A percentile compares a stretch with the other conserved stretches of the same genome.
Evolutionary conservation across 768 basidiomycete species (phyloP).

Genomic region (Boletus vinaceobasis): DNA sequence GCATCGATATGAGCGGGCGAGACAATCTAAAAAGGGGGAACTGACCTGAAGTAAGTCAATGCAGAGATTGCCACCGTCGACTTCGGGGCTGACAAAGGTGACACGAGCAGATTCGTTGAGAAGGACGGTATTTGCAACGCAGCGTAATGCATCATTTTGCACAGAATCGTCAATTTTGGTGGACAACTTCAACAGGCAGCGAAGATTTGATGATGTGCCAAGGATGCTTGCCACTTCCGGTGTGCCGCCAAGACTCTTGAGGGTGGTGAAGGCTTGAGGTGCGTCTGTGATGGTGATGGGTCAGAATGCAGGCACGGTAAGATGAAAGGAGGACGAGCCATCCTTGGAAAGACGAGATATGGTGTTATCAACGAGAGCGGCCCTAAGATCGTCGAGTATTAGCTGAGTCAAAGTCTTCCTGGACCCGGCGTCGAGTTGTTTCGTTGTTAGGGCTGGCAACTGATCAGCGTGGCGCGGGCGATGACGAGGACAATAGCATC

Average conservation of each 20-base stretch:
- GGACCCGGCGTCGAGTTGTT: constrained; percentile 35
- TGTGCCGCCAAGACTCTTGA: constrained; percentile 74
- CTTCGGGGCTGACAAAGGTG: constrained; percentile 53
- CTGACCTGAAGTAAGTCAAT: constrained; percentile 57
- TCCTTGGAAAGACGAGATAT: constrained; percentile 50
- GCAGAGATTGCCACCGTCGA: constrained; percentile 60
- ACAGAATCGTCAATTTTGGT: constrained; percentile 50
- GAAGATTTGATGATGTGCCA: constrained; percentile 52
- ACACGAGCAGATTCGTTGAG: constrained; percentile 60
- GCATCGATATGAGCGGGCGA: constrained; percentile 5
- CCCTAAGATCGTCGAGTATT: constrained; percentile 59
- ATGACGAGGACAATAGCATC: constrained; percentile 6
- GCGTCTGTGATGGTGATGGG: constrained; percentile 46
- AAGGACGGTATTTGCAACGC: constrained; percentile 76
- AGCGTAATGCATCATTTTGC: constrained; percentile 69
- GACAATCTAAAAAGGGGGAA: constrained; percentile 10
- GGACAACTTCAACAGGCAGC: constrained; percentile 50
- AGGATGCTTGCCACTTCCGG: constrained; percentile 65
- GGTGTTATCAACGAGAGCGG: constrained; percentile 31
- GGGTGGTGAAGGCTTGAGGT: constrained; percentile 58
- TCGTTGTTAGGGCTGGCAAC: constrained; percentile 12
- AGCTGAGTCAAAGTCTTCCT: constrained; percentile 55
- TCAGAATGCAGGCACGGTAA: background rate
- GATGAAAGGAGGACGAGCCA: constrained; percentile 39
- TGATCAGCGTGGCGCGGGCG: constrained; percentile 8